Percentiles rank a stretch among this genome's conserved stretches.
Conservation (phyloP, 768 basidiomycete species). For the Macrolepiota dolichaula region DNA sequence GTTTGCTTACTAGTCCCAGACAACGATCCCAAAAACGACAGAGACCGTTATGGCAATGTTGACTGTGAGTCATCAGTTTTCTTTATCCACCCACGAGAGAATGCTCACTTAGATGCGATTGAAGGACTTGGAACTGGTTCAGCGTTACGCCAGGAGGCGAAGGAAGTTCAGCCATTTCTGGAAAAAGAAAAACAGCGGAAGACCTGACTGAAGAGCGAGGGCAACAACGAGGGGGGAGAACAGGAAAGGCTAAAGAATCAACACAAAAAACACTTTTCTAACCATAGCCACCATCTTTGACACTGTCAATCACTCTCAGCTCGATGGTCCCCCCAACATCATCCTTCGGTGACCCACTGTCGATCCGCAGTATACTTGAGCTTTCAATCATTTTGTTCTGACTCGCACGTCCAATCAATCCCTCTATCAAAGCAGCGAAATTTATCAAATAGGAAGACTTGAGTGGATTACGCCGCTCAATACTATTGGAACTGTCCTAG, state of each 20-base stretch:
- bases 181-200: background rate
- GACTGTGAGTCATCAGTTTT: background rate
- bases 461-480: too few species aligned
- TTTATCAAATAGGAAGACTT: too few species aligned
- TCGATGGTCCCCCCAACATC: background rate
- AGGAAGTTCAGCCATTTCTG: background rate
- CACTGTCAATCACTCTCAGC: background rate
- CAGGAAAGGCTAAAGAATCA: background rate
- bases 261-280: background rate
- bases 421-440: background rate
- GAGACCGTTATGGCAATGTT: slow-evolving; percentile 2
- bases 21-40: slow-evolving; percentile 1
- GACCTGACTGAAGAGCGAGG: background rate
- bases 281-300: background rate
- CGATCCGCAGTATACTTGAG: background rate
- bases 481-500: too few species aligned
- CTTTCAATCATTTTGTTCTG: too few species aligned
- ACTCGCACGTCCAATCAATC: background rate
- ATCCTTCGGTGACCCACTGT: background rate
- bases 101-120: slow-evolving; percentile 2
- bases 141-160: slow-evolving; percentile 1
- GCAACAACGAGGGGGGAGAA: background rate
- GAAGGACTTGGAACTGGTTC: background rate
- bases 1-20: slow-evolving; percentile 7
- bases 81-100: background rate